These are phyloP conservation scores for Aspergillus cejpii DNA, from an alignment of 2,329 filamentous ascomycete genomes.

Conservation along the genomic window DNA sequence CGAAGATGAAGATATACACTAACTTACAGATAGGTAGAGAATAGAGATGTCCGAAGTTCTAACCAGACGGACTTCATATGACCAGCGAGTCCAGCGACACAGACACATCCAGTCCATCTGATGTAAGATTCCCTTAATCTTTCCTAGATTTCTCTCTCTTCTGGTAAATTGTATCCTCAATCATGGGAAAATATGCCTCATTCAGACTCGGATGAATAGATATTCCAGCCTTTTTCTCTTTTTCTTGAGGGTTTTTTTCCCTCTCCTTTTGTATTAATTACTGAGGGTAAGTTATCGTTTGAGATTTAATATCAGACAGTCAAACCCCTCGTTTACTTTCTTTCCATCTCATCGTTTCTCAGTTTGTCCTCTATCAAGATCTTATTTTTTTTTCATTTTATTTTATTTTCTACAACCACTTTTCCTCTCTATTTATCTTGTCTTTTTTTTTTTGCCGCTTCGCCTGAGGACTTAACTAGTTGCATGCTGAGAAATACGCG, in stretches of 20 bases:
- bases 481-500: constrained; percentile 35
- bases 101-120: too few species aligned
- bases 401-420: constrained; percentile 10
- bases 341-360: constrained; percentile 1
- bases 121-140: too few species aligned
- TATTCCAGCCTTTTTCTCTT: background rate
- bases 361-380: constrained; percentile 7
- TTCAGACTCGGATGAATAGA: too few species aligned
- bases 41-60: too few species aligned
- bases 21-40: too few species aligned
- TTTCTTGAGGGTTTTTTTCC: background rate
- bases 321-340: too few species aligned
- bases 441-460: constrained; percentile 8
- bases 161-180: constrained; percentile 1
- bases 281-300: too few species aligned
- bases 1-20: too few species aligned
- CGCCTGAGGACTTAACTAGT: constrained; percentile 8
- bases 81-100: too few species aligned
- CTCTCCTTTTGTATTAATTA: constrained; percentile 2
- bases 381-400: constrained; percentile 3
- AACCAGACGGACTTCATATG: too few species aligned
- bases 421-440: constrained; percentile 2
- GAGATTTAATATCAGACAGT: background rate
- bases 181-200: background rate
- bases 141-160: too few species aligned